A percentile compares a stretch with the other conserved stretches of the same genome.
phyloP scores from a whole-genome alignment of 2,329 filamentous ascomycete species.

The Arthroderma sp. region DNA sequence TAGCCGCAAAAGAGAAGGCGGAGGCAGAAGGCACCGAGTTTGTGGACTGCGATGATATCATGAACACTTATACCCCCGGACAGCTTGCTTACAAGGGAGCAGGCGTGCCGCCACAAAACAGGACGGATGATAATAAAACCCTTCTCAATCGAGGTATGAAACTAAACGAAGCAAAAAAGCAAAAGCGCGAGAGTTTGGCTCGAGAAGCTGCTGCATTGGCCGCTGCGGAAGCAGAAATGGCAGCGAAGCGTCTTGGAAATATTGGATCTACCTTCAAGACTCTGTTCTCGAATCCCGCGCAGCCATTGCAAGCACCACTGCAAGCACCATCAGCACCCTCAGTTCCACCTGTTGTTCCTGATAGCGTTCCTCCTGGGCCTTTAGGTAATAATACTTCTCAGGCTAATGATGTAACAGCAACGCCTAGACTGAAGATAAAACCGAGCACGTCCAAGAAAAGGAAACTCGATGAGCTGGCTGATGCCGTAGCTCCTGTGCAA shows the following conservation, averaged over 20 bases:
- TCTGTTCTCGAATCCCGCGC: constrained; percentile 21
- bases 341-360: constrained; percentile 16
- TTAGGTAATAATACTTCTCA: constrained; percentile 16
- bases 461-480: constrained; percentile 41
- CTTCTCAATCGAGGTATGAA: constrained; percentile 49
- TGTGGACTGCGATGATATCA: constrained; percentile 43
- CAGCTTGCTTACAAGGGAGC: constrained; percentile 30
- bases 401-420: constrained; percentile 18
- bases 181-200: constrained; percentile 44
- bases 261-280: constrained; percentile 29
- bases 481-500: constrained; percentile 16
- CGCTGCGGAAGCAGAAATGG: constrained; percentile 28
- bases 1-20: constrained; percentile 40
- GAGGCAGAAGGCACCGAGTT: constrained; percentile 43
- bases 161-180: constrained; percentile 49
- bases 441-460: constrained; percentile 36
- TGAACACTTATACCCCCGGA: constrained; percentile 28
- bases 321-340: constrained; percentile 12
- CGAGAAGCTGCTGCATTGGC: constrained; percentile 38
- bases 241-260: constrained; percentile 28
- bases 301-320: not conserved
- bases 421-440: constrained; percentile 20
- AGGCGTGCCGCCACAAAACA: constrained; percentile 23
- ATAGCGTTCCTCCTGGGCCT: constrained; percentile 16
- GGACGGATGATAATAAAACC: constrained; percentile 36